Evolutionary conservation across 805 yeast species (phyloP).

Genomic region (Ogataea methanolica): DNA sequence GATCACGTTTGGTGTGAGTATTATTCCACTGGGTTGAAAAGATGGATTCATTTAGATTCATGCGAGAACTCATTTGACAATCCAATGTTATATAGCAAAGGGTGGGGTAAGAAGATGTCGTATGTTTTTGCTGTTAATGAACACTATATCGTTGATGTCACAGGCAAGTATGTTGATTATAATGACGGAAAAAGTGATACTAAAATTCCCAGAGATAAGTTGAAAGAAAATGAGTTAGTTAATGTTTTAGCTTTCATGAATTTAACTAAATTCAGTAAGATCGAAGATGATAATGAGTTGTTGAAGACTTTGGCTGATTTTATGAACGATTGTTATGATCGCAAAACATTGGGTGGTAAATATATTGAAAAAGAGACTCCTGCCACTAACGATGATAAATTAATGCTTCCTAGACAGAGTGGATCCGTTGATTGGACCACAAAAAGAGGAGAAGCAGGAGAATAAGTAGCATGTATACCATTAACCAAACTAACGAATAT

Average conservation of each 20-base stretch:
- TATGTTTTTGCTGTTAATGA: constrained; percentile 69
- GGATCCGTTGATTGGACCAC: constrained; percentile 75
- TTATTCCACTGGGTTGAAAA: constrained; percentile 49
- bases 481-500: neutral
- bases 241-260: constrained; percentile 35
- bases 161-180: constrained; percentile 55
- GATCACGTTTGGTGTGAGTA: constrained; percentile 98
- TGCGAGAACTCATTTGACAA: constrained; percentile 86
- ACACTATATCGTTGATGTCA: constrained; percentile 64
- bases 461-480: neutral
- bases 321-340: constrained; percentile 31
- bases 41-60: constrained; percentile 88
- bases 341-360: neutral
- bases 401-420: constrained; percentile 57
- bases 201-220: constrained; percentile 42
- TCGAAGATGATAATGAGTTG: constrained; percentile 32
- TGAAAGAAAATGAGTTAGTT: constrained; percentile 36
- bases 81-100: constrained; percentile 69
- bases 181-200: constrained; percentile 28
- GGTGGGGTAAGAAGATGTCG: constrained; percentile 95
- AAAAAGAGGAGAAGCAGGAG: constrained; percentile 75
- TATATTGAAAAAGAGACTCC: constrained; percentile 3
- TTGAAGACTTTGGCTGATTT: constrained; percentile 35
- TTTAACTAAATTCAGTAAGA: constrained; percentile 24
- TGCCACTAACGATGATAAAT: constrained; percentile 2